A percentile compares a stretch with the other conserved stretches of the same genome.
These are phyloP conservation scores for Yarrowia hollandica DNA, from an alignment of 805 yeast genomes.

Conservation along the genomic window DNA sequence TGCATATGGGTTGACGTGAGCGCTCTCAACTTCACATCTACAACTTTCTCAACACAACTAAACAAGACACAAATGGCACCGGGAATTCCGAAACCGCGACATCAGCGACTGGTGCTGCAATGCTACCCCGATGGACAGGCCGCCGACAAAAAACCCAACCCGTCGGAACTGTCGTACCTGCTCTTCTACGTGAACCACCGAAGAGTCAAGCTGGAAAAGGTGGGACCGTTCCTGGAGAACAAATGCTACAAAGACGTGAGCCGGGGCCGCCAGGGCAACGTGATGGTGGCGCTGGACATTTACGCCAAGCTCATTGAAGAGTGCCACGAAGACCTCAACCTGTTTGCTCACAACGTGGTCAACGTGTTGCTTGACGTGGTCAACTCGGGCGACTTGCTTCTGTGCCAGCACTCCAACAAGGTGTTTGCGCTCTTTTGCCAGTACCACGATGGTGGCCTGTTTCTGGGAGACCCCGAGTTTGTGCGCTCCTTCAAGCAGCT, in stretches of 20 bases:
- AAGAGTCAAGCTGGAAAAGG: constrained; percentile 84
- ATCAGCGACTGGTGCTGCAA: constrained; percentile 83
- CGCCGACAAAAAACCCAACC: constrained; percentile 85
- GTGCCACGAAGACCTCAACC: constrained; percentile 81
- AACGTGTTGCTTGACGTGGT: constrained; percentile 57
- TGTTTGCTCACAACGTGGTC: constrained; percentile 71
- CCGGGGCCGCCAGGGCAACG: constrained; percentile 70
- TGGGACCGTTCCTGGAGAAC: constrained; percentile 64
- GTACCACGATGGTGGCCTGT: constrained; percentile 60
- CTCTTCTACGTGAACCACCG: constrained; percentile 88
- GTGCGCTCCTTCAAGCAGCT: constrained; percentile 49
- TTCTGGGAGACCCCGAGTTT: constrained; percentile 64
- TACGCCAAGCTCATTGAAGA: constrained; percentile 65
- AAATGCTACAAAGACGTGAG: constrained; percentile 62
- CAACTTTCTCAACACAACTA: neutral
- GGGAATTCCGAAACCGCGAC: constrained; percentile 63
- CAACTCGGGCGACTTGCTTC: constrained; percentile 57
- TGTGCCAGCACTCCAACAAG: constrained; percentile 48
- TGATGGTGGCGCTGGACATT: constrained; percentile 76
- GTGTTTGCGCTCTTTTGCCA: constrained; percentile 46
- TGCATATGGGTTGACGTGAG: too few species aligned
- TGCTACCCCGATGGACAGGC: constrained; percentile 92
- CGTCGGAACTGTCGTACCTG: constrained; percentile 85
- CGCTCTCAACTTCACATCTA: too few species aligned
- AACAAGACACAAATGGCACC: constrained; percentile 15